Evolutionary conservation across 306 rosid genomes (phyloP), one percentile per base, ranked within the genome.

Genomic region (Pyrus pyrifolia): DNA sequence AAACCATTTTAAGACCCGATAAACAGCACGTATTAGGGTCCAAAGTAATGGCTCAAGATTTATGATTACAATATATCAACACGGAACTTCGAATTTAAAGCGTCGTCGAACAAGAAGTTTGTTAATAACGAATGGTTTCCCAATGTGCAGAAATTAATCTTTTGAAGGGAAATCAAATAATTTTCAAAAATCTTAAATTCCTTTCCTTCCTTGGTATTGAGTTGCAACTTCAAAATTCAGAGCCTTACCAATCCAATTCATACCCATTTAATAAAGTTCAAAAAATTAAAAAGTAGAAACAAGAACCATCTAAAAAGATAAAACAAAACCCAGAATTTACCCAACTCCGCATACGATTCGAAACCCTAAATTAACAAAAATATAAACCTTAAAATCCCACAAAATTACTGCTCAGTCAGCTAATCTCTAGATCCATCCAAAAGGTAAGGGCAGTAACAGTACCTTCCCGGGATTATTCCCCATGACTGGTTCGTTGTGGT

Each of bases 401-500:
- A 65, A 73, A 66, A 60, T 63, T 38, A 60, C 53, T 38, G 71
- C 29, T 46, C 78, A 70, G 71, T 11, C 38, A 55, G 59, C 77
- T 66, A 68, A 55, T 18, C 72, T 27, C 59, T 49, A 76, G 49
- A 38, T 30, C 55, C 12, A 17, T 30, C 68, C 42, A 63, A 1
- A 40, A 18, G 68, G 40, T 17, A 42, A 25, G 61, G 49, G 38
- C 55, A 42, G 40, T 19, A 19, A 33, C 18, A 76, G 49, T 84
- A 92, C 97, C 97, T 90, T 87, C 71, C 76, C 57, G n/a, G 93
- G 77, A 81, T 84, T 87, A 58, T 81, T 25, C 27, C 69, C 51
- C 74, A 88, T 77, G 44, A 60, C 88, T 10, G 93, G 85, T 22
- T 93, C 96, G 71, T 53, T 51, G 78, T 81, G 89, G 75, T 22